These are phyloP conservation scores for Salix udensis DNA, from an alignment of 345 rosid genomes.

Conservation along the genomic window DNA sequence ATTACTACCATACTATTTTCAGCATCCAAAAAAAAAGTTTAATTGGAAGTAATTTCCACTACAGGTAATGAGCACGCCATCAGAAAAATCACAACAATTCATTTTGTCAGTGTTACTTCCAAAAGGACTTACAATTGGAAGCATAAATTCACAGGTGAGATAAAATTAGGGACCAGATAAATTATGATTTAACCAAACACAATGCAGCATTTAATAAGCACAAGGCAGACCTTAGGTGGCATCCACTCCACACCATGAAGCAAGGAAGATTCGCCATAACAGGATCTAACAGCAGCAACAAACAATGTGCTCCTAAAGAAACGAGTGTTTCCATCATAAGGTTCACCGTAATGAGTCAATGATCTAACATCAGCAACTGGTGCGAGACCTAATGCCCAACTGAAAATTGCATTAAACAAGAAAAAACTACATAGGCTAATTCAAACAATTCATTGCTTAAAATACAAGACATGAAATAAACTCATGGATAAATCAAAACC, in stretches of 20 bases:
- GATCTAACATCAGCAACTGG: conserved; percentile 90
- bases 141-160: conserved; percentile 9
- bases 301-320: conserved; percentile 79
- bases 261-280: conserved; percentile 85
- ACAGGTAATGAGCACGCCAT: conserved; percentile 2
- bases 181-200: neutral
- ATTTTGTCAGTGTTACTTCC: too few relatives aligned
- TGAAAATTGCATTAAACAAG: conserved; percentile 15
- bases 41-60: conserved; percentile 6
- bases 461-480: conserved; percentile 5
- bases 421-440: conserved; percentile 1
- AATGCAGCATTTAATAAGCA: neutral
- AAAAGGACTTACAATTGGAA: neutral
- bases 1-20: conserved; percentile 8
- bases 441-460: neutral
- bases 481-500: conserved; percentile 1
- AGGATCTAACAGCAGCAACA: conserved; percentile 93
- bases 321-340: conserved; percentile 97
- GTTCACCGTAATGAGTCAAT: conserved; percentile 97
- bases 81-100: neutral
- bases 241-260: conserved; percentile 99
- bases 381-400: conserved; percentile 52
- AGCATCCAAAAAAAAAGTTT: conserved; percentile 5
- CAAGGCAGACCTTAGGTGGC: conserved; percentile 78
- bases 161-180: neutral